Conservation (phyloP, 352 stramenopile species). For the Globisporangium spiculum region DNA sequence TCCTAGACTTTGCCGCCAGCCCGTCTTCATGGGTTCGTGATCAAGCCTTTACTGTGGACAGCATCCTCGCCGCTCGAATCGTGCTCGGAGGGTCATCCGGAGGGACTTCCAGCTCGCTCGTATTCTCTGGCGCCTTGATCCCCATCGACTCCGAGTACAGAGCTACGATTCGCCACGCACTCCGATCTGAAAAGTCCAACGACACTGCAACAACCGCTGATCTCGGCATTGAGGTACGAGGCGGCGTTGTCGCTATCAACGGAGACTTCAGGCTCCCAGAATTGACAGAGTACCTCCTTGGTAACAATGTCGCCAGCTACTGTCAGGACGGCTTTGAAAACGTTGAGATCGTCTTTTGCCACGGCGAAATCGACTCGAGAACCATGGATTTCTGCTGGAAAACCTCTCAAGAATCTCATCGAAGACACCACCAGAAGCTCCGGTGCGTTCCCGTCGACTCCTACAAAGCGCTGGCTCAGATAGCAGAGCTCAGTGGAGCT, state of each 20-base stretch:
- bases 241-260: slow-evolving; percentile 11
- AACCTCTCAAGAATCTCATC: background rate
- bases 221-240: background rate
- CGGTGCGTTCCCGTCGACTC: slow-evolving; percentile 1
- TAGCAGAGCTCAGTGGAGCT: slow-evolving; percentile 11
- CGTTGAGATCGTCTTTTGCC: slow-evolving; percentile 6
- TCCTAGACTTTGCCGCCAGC: background rate
- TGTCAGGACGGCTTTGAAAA: background rate
- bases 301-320: background rate
- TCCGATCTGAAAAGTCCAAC: background rate
- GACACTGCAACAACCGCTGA: background rate
- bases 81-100: background rate
- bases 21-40: too few species aligned
- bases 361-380: slow-evolving; percentile 9
- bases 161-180: background rate
- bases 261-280: slow-evolving; percentile 1
- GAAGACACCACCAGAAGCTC: background rate
- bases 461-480: slow-evolving; percentile 5
- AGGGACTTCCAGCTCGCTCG: slow-evolving; percentile 1
- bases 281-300: background rate
- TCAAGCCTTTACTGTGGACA: background rate
- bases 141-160: background rate
- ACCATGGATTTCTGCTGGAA: slow-evolving; percentile 12
- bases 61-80: background rate
- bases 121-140: slow-evolving; percentile 1